Evolutionary conservation across 2,329 filamentous ascomycete genomes (phyloP).

Genomic region (Hypoxylon sp.): DNA sequence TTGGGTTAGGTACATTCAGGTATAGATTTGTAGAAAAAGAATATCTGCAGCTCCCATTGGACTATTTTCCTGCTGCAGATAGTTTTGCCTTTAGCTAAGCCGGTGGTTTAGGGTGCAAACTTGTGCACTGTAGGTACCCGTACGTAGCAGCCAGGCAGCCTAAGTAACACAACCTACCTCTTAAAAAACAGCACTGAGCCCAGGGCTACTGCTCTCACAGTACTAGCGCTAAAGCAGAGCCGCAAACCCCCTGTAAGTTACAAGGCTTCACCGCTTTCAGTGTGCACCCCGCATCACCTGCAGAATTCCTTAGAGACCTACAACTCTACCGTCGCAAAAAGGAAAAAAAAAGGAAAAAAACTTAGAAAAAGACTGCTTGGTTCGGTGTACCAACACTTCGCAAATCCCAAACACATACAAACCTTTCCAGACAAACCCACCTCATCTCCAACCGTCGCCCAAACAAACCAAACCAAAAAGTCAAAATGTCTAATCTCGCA

Average conservation of each 20-base stretch:
- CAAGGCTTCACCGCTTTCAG: slow-evolving; percentile 51
- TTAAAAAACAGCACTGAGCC: too few relatives aligned
- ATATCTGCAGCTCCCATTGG: slow-evolving; percentile 15
- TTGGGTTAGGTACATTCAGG: slow-evolving; percentile 4
- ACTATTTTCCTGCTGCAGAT: slow-evolving; percentile 13
- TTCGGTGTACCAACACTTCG: not conserved
- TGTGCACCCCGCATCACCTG: slow-evolving; percentile 32
- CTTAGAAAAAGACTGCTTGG: not conserved
- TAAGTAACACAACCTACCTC: not conserved
- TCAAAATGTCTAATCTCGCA: slow-evolving; percentile 62
- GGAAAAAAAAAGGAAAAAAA: not conserved
- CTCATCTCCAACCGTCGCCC: not conserved
- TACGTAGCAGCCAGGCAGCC: too few relatives aligned
- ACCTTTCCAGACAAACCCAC: not conserved
- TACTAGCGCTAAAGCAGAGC: slow-evolving; percentile 36
- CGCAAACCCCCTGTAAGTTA: slow-evolving; percentile 42
- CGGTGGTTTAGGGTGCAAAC: not conserved
- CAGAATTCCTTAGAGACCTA: slow-evolving; percentile 17
- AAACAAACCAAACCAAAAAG: not conserved
- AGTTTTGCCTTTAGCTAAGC: slow-evolving; percentile 1
- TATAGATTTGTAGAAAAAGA: slow-evolving; percentile 14
- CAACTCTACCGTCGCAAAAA: not conserved
- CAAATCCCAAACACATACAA: not conserved
- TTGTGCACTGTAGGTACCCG: not conserved
- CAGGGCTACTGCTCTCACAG: not conserved